A percentile compares a stretch with the other conserved stretches of the same genome.
Conservation (phyloP, 306 rosid genomes). For the Casuarina glauca region DNA sequence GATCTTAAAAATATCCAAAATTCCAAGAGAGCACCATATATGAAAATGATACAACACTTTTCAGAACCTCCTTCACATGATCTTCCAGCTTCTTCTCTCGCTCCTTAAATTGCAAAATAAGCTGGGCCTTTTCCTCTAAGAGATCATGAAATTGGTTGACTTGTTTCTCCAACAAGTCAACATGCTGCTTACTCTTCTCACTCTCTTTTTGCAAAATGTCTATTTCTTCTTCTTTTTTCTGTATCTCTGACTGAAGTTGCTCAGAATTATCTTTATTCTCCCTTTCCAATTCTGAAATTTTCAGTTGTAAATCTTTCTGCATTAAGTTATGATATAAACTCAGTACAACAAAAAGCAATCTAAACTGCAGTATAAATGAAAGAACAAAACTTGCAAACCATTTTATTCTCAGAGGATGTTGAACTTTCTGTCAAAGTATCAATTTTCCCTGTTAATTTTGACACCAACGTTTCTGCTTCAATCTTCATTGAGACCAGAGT, state of each 20-base stretch:
- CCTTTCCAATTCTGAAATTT: constrained; percentile 61
- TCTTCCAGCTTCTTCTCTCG: constrained; percentile 73
- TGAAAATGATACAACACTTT: constrained; percentile 22
- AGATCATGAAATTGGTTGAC: constrained; percentile 39
- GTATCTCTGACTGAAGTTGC: constrained; percentile 60
- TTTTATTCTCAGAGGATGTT: constrained; percentile 65
- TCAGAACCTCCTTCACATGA: constrained; percentile 63
- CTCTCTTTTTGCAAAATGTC: constrained; percentile 53
- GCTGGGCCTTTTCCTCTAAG: constrained; percentile 68
- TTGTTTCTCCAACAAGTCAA: constrained; percentile 59
- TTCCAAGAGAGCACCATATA: constrained; percentile 4
- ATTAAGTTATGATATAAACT: constrained; percentile 33
- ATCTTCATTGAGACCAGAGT: constrained; percentile 58
- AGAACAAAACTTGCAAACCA: constrained; percentile 50
- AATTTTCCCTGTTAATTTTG: constrained; percentile 62
- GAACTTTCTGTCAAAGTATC: constrained; percentile 52
- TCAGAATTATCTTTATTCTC: constrained; percentile 61
- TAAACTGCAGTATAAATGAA: constrained; percentile 18
- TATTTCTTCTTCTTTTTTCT: constrained; percentile 63
- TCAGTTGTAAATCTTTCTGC: constrained; percentile 74
- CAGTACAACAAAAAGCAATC: constrained; percentile 22
- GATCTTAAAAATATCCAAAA: constrained; percentile 24
- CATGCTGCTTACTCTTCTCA: constrained; percentile 52
- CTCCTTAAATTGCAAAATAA: constrained; percentile 55
- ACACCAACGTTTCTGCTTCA: constrained; percentile 61